A percentile compares a stretch with the other conserved stretches of the same genome.
Conservation (phyloP, 2,329 filamentous ascomycete species). For the Parastagonospora nodorum region DNA sequence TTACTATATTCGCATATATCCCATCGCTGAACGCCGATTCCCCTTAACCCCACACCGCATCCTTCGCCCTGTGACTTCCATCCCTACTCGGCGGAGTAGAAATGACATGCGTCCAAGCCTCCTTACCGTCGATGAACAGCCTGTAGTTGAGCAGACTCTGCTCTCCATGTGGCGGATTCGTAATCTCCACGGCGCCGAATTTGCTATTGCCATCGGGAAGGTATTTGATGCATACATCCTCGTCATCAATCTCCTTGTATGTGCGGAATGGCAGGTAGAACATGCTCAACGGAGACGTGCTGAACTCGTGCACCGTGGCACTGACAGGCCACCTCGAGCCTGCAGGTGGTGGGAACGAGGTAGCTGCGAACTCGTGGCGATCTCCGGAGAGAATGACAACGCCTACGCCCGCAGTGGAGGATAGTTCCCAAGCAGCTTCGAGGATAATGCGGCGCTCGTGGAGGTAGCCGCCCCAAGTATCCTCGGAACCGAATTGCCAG, state of each 20-base stretch:
- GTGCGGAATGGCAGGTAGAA: conserved; percentile 88
- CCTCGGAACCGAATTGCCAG: conserved; percentile 84
- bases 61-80: conserved; percentile 49
- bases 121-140: conserved; percentile 79
- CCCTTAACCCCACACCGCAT: conserved; percentile 52
- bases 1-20: background rate
- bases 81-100: conserved; percentile 49
- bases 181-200: conserved; percentile 82
- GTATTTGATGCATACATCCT: conserved; percentile 87
- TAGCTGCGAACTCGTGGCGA: conserved; percentile 95
- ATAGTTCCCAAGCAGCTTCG: conserved; percentile 89
- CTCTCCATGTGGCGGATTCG: conserved; percentile 65
- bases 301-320: conserved; percentile 79
- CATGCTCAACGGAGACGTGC: conserved; percentile 87
- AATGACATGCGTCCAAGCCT: conserved; percentile 70
- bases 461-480: conserved; percentile 95
- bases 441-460: conserved; percentile 78
- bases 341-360: conserved; percentile 69
- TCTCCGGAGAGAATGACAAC: conserved; percentile 88
- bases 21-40: background rate
- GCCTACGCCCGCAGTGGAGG: conserved; percentile 70
- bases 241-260: conserved; percentile 78
- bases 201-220: conserved; percentile 86
- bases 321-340: conserved; percentile 58
- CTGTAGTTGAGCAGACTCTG: conserved; percentile 79